Base-by-base conservation (phyloP, 192 early-diverging fungal species). In the Coemansia sp. region DNA sequence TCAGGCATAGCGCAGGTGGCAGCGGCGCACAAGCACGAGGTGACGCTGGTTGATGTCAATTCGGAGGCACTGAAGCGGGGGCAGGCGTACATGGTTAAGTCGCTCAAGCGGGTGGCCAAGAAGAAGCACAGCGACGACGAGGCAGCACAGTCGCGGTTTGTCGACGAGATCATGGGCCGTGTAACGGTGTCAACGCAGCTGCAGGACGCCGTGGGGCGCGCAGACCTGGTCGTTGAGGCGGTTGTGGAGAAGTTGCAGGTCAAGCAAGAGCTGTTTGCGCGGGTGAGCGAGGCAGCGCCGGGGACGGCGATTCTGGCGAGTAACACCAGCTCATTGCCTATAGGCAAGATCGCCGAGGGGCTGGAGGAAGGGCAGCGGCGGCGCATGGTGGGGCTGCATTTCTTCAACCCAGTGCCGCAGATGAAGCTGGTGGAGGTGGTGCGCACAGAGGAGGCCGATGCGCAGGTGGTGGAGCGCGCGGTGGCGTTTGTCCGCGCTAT, bases 371-470 rank as follows among this genome's bases (percentile, higher is more conserved):
- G 63, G 49, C 75, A 86, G 2, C 53, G 60, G 30, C 65, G 73
- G 41, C 77, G 79, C 18, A 90, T 94, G 54, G 86, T 89, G 18
- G 95, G 95, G 27, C 72, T 95, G 53, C 95, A 98, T 67, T 98
- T 94, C 74, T 98, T 98, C 78, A 98, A 98, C 82, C 95, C 95
- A 4, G 95, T 98, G n/a, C 89, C 95, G 26, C 89, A 91, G 70
- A 98, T 98, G 95, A 94, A 94, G 78, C 78, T 98, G 21, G 95
- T 98, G 9, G 95, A 98, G 78, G 87, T 98, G 8, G 86, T 95
- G 57, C 80, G 85, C 39, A 90, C 89, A 1, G 67, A 72, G 8
- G 70, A 84, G 18, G 83, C 86, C 8, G 65, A 68, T 21, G 72
- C 86, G 29, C 63, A 77, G 7, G 83, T 82, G 0, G 89, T 88